A percentile compares a stretch with the other conserved stretches of the same genome.
These are phyloP conservation scores for Tremella mesenterica DNA, from an alignment of 768 basidiomycete species.

Conservation along the genomic window DNA sequence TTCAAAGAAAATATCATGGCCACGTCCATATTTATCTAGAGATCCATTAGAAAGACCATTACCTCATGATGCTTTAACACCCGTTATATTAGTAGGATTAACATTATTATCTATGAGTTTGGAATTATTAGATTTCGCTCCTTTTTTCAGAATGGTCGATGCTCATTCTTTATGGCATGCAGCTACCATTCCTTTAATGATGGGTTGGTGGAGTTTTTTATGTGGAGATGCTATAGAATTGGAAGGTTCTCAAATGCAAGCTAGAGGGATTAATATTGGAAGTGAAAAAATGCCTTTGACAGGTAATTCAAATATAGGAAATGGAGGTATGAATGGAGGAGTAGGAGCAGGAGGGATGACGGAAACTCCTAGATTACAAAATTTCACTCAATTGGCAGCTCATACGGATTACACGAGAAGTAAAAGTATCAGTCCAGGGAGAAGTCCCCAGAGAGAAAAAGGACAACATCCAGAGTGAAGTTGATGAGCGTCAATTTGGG, in stretches of 20 bases:
- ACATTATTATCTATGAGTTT: slow-evolving; percentile 67
- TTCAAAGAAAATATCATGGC: slow-evolving; percentile 47
- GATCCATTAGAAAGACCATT: slow-evolving; percentile 18
- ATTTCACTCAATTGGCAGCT: slow-evolving; percentile 12
- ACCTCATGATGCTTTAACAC: slow-evolving; percentile 22
- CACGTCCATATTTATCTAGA: slow-evolving; percentile 47
- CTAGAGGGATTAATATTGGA: slow-evolving; percentile 1
- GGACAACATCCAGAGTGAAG: neutral
- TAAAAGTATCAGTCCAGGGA: slow-evolving; percentile 8
- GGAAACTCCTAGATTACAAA: slow-evolving; percentile 3
- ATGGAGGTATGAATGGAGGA: neutral
- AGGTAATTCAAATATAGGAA: too few relatives aligned
- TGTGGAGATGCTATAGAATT: slow-evolving; percentile 24
- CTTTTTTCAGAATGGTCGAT: slow-evolving; percentile 65
- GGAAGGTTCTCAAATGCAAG: slow-evolving; percentile 15
- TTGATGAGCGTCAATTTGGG: neutral
- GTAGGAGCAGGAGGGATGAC: neutral
- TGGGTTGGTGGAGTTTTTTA: slow-evolving; percentile 74
- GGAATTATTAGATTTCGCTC: slow-evolving; percentile 87
- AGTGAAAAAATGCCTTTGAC: slow-evolving; percentile 12
- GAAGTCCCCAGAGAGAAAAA: slow-evolving; percentile 8
- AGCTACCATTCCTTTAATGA: slow-evolving; percentile 65
- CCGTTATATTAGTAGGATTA: slow-evolving; percentile 51
- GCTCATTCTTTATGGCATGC: slow-evolving; percentile 93
- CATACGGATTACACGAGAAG: neutral